Conservation (phyloP, 805 yeast species). For the Hanseniaspora hatyaiensis region DNA sequence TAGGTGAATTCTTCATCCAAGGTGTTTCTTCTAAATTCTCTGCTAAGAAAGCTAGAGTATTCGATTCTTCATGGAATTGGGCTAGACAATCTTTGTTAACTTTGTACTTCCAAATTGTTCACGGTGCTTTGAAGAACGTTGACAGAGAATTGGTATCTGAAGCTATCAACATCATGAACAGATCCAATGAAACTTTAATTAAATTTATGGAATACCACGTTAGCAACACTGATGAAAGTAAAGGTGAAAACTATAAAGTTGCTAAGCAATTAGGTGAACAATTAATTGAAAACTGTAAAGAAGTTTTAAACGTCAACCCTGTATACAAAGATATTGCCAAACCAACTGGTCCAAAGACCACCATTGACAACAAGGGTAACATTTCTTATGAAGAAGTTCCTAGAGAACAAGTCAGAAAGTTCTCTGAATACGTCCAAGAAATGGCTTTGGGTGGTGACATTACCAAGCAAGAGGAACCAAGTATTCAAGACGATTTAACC, state of each 20-base stretch:
- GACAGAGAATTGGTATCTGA: constrained; percentile 94
- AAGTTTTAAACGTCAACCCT: constrained; percentile 67
- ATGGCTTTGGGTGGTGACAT: constrained; percentile 92
- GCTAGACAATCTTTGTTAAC: constrained; percentile 93
- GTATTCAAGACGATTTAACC: constrained; percentile 75
- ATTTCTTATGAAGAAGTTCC: constrained; percentile 72
- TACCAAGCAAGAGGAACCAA: constrained; percentile 57
- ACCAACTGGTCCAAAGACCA: constrained; percentile 91
- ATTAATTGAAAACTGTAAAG: constrained; percentile 88
- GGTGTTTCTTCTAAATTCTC: constrained; percentile 89
- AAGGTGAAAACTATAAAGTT: constrained; percentile 85
- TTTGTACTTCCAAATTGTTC: constrained; percentile 89
- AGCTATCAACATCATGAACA: constrained; percentile 94
- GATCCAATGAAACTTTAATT: constrained; percentile 84
- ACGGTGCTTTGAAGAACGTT: constrained; percentile 79
- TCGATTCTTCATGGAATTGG: constrained; percentile 99
- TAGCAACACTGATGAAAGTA: constrained; percentile 50
- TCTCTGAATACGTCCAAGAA: constrained; percentile 88
- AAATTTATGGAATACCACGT: constrained; percentile 88
- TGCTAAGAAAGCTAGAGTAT: constrained; percentile 83
- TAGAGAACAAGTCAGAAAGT: constrained; percentile 82
- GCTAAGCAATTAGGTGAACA: constrained; percentile 86
- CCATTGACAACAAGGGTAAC: constrained; percentile 78
- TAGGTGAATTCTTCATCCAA: constrained; percentile 85
- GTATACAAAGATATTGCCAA: constrained; percentile 89